These are phyloP conservation scores for Phaeolepiota aurea DNA, from an alignment of 768 basidiomycete species.

Conservation along the genomic window DNA sequence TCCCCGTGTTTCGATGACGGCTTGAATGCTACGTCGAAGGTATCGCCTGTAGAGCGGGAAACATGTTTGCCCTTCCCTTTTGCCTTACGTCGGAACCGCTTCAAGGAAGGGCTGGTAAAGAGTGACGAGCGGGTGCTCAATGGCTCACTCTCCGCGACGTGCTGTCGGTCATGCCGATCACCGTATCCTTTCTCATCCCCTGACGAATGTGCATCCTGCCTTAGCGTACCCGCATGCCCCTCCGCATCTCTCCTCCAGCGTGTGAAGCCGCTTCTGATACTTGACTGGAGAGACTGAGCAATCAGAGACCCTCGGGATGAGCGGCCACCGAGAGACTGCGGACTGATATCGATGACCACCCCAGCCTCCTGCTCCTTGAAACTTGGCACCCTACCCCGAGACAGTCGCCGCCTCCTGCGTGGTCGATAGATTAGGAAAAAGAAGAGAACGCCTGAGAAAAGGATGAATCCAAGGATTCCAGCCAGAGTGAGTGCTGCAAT, in stretches of 20 bases:
- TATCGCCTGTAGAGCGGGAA: slow-evolving; percentile 26
- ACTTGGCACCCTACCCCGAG: neutral
- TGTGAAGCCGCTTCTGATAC: slow-evolving; percentile 27
- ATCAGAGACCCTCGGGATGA: neutral
- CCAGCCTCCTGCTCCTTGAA: slow-evolving; percentile 12
- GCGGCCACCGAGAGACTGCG: slow-evolving; percentile 1
- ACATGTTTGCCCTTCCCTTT: slow-evolving; percentile 21
- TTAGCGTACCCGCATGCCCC: slow-evolving; percentile 19
- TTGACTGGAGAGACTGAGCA: slow-evolving; percentile 5
- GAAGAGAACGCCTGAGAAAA: slow-evolving; percentile 30
- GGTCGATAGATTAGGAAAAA: slow-evolving; percentile 42
- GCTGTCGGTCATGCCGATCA: neutral
- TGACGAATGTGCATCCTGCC: slow-evolving; percentile 23
- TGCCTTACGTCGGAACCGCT: slow-evolving; percentile 3
- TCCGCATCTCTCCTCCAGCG: slow-evolving; percentile 37
- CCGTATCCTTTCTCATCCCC: neutral
- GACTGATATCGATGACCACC: slow-evolving; percentile 13
- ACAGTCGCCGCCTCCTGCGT: slow-evolving; percentile 16
- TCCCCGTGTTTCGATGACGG: slow-evolving; percentile 13
- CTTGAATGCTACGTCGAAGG: slow-evolving; percentile 23
- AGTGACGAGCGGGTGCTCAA: slow-evolving; percentile 18
- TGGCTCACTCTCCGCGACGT: slow-evolving; percentile 10
- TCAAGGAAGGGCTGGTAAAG: slow-evolving; percentile 10
- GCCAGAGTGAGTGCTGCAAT: slow-evolving; percentile 61
- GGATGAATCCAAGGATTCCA: slow-evolving; percentile 39